A percentile compares a stretch with the other conserved stretches of the same genome.
phyloP scores from a whole-genome alignment of 257 asterid species.

The Gardenia jasminoides region DNA sequence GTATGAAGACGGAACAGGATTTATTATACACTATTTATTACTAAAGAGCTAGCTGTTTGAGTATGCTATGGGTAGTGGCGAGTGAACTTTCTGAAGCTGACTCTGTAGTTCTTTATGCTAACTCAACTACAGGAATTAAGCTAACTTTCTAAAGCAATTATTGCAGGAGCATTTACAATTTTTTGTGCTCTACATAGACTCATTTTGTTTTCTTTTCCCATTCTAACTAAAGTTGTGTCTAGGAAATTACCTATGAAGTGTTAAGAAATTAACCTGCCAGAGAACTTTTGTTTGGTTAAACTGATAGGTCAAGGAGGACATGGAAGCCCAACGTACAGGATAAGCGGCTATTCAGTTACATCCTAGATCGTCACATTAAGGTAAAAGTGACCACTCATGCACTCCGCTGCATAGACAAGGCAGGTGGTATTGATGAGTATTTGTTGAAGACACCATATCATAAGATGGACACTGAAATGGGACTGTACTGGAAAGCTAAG shows the following conservation, averaged over 20 bases:
- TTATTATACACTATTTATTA: no score
- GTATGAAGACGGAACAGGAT: background rate
- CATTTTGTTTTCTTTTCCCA: background rate
- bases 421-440: conserved; percentile 94
- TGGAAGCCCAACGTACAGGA: conserved; percentile 96
- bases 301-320: conserved; percentile 65
- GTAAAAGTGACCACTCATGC: conserved; percentile 91
- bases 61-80: background rate
- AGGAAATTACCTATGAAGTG: background rate
- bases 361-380: conserved; percentile 78
- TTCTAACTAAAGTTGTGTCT: background rate
- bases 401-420: conserved; percentile 94
- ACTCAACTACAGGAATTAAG: background rate
- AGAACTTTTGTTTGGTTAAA: conserved; percentile 19
- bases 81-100: background rate
- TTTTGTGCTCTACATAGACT: background rate
- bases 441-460: conserved; percentile 85
- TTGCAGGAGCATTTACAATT: background rate
- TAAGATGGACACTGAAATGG: conserved; percentile 86
- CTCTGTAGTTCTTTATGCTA: background rate
- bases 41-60: background rate
- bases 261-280: conserved; percentile 16
- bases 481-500: conserved; percentile 87
- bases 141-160: background rate
- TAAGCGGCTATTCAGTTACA: conserved; percentile 88